Base-by-base conservation (phyloP, 2,329 filamentous ascomycete genomes). In the Fusarium agapanthi region DNA sequence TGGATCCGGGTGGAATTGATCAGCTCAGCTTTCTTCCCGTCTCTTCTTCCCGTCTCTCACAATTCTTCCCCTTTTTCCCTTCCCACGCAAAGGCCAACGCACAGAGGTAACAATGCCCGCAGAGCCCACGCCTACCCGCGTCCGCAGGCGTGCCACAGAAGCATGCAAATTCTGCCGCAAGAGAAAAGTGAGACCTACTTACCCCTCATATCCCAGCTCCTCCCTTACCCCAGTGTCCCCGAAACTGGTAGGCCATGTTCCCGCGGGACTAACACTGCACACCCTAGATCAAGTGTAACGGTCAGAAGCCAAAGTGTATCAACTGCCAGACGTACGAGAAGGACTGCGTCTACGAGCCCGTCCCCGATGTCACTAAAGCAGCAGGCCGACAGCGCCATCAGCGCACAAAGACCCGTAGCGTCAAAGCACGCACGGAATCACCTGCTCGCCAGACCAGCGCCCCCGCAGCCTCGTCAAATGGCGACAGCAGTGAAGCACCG, bases 201-300 rank as follows among this genome's bases (percentile, higher is more conserved):
- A 40, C 47, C 47, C 47, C 40, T 38, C n/a, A 26, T 41, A 34
- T 22, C 47, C 45, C 47, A 48, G 44, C 22, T 20, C n/a, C 22
- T 12, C 43, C 24, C 24, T 26, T 44, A 44, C 24, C 43, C 24
- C 43, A 45, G 24, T n/a, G n/a, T n/a, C n/a, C n/a, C n/a, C n/a
- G n/a, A n/a, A n/a, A n/a, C n/a, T n/a, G n/a, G n/a, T n/a, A n/a
- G n/a, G n/a, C n/a, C n/a, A n/a, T n/a, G n/a, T 71, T 61, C 60
- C 47, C 56, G 55, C 44, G 47, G 58, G 45, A 59, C 60, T 69
- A 61, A 59, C 5, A 30, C 26, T 16, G 15, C 10, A 40, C 15
- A 45, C 47, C 34, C 40, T n/a, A 88, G 86, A 83, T 88, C 77
- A 86, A 85, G 72, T 88, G 86, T 74, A 85, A 84, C 34, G 71